Conservation (phyloP, 768 basidiomycete genomes). For the Epithele typhae region DNA sequence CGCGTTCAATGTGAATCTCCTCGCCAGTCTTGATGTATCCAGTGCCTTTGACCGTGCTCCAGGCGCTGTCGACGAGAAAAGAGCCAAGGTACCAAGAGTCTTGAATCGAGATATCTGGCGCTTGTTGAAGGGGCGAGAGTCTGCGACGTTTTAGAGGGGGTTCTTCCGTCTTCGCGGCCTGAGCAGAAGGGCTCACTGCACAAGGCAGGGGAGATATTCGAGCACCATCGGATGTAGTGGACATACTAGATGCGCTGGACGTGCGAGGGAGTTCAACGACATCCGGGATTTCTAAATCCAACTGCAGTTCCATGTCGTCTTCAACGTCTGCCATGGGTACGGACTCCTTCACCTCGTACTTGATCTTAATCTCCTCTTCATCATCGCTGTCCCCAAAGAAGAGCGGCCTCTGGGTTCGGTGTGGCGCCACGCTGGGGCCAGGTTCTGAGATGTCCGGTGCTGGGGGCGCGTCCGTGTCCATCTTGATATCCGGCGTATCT, state of each 20-base stretch:
- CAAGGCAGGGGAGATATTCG: too few species aligned
- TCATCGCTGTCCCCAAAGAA: conserved; percentile 44
- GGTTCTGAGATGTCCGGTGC: background rate
- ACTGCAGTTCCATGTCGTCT: conserved; percentile 6
- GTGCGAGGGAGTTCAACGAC: conserved; percentile 27
- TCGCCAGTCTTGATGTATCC: conserved; percentile 68
- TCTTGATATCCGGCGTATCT: conserved; percentile 17
- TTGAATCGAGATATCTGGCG: conserved; percentile 12
- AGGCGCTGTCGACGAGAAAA: conserved; percentile 66
- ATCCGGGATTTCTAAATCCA: conserved; percentile 21
- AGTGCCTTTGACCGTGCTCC: conserved; percentile 73
- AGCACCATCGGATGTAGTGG: too few species aligned
- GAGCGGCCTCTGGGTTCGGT: conserved; percentile 26
- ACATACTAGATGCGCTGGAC: conserved; percentile 40
- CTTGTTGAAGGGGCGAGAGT: conserved; percentile 11
- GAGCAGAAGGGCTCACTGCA: too few species aligned
- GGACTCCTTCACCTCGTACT: too few species aligned
- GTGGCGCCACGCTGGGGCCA: too few species aligned
- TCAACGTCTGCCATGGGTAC: background rate
- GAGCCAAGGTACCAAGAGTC: conserved; percentile 56
- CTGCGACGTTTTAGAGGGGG: conserved; percentile 52
- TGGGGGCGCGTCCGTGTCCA: background rate
- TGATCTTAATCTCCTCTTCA: conserved; percentile 26
- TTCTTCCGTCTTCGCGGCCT: conserved; percentile 7
- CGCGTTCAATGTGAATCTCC: conserved; percentile 52